Percentiles rank a stretch among this genome's conserved stretches.
phyloP scores from a whole-genome alignment of 495 filamentous ascomycete species.

The Talaromyces ruber region DNA sequence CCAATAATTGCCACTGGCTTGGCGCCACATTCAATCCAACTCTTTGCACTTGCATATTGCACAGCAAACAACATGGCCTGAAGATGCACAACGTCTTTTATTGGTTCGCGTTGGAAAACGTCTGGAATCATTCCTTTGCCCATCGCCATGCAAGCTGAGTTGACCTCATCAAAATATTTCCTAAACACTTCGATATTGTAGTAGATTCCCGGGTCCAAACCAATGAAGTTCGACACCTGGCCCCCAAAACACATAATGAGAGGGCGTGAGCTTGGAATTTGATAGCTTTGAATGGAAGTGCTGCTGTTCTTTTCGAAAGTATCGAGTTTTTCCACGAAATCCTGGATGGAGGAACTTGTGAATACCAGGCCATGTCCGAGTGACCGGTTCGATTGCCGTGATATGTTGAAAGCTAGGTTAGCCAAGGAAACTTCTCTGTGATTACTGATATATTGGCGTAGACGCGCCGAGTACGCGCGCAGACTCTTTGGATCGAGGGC shows the following conservation, averaged over 20 bases:
- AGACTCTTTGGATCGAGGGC: conserved; percentile 20
- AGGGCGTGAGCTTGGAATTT: conserved; percentile 12
- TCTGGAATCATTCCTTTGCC: conserved; percentile 38
- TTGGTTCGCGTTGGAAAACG: conserved; percentile 31
- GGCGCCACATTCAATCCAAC: conserved; percentile 40
- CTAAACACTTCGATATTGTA: conserved; percentile 23
- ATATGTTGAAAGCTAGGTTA: conserved; percentile 1
- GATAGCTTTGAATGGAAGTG: neutral
- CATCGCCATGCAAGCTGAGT: conserved; percentile 10
- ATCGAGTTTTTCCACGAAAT: conserved; percentile 8
- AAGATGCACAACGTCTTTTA: conserved; percentile 28
- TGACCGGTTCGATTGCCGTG: conserved; percentile 10
- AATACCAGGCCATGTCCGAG: conserved; percentile 7
- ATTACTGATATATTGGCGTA: conserved; percentile 7
- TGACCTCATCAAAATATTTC: conserved; percentile 25
- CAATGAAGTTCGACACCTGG: conserved; percentile 35
- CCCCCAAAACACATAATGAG: conserved; percentile 41
- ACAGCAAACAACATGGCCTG: conserved; percentile 39
- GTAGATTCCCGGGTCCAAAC: conserved; percentile 30
- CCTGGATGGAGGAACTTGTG: neutral
- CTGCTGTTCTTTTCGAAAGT: neutral
- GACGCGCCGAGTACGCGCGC: conserved; percentile 7
- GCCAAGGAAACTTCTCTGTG: neutral
- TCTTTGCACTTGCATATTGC: conserved; percentile 37
- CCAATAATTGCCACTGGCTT: conserved; percentile 32